Evolutionary conservation across 768 basidiomycete genomes (phyloP).

Genomic region (Calocybe cyanea): DNA sequence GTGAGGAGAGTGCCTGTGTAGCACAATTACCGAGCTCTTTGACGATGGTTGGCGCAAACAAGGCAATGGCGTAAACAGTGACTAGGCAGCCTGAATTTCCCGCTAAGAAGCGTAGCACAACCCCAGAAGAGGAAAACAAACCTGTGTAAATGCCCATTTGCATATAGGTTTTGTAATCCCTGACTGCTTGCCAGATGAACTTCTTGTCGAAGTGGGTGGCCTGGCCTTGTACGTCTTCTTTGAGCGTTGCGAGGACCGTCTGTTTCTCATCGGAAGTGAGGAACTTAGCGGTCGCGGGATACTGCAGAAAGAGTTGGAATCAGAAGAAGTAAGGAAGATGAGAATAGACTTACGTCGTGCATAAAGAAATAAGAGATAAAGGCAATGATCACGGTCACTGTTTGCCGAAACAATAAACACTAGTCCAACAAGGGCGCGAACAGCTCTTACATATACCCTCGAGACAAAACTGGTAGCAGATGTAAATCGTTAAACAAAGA

Average conservation of each 20-base stretch:
- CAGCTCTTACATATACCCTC: slow-evolving; percentile 35
- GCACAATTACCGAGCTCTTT: slow-evolving; percentile 31
- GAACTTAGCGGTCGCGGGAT: slow-evolving; percentile 57
- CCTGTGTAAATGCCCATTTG: slow-evolving; percentile 40
- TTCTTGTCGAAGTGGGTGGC: slow-evolving; percentile 40
- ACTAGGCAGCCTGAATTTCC: slow-evolving; percentile 29
- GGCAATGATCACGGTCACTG: slow-evolving; percentile 37
- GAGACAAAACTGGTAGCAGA: slow-evolving; percentile 34
- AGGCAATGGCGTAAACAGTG: slow-evolving; percentile 40
- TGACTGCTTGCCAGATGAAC: slow-evolving; percentile 47
- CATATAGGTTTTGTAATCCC: slow-evolving; percentile 41
- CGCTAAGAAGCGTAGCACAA: not conserved
- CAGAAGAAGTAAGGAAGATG: not conserved
- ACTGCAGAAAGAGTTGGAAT: slow-evolving; percentile 26
- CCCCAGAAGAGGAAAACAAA: slow-evolving; percentile 15
- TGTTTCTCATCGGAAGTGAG: slow-evolving; percentile 41
- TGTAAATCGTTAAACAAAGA: not conserved
- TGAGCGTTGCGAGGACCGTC: slow-evolving; percentile 36
- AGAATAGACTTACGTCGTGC: slow-evolving; percentile 40
- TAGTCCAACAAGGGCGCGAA: not conserved
- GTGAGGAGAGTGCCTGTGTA: not conserved
- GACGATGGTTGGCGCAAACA: slow-evolving; percentile 51
- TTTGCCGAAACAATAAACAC: not conserved
- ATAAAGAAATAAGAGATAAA: slow-evolving; percentile 45
- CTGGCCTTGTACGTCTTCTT: slow-evolving; percentile 40